Evolutionary conservation across 2,329 filamentous ascomycete species (phyloP).

Genomic region (Aspergillus sergii): DNA sequence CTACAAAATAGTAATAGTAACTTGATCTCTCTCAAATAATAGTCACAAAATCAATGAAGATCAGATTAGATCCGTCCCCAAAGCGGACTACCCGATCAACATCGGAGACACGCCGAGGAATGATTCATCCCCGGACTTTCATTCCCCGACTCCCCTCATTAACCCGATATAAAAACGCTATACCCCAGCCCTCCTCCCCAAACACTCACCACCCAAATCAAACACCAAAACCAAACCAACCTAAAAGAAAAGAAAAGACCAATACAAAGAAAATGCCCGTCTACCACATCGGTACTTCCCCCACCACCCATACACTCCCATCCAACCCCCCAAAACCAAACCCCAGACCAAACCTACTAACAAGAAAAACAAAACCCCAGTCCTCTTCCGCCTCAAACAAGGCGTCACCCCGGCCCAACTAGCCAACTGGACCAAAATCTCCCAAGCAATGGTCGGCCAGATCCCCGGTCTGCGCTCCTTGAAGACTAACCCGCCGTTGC

Average conservation of each 20-base stretch:
- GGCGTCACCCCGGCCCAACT: slow-evolving; percentile 38
- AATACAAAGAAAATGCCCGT: slow-evolving; percentile 34
- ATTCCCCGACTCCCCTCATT: background rate
- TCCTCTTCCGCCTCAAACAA: slow-evolving; percentile 48
- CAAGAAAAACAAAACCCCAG: slow-evolving; percentile 20
- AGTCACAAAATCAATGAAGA: background rate
- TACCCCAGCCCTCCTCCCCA: too few species aligned
- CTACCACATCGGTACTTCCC: slow-evolving; percentile 42
- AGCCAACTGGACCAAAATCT: slow-evolving; percentile 31
- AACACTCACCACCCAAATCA: background rate
- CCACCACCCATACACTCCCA: background rate
- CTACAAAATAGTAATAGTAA: background rate
- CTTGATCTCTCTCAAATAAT: background rate
- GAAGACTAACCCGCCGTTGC: slow-evolving; percentile 39
- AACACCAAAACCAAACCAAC: background rate
- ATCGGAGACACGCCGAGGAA: slow-evolving; percentile 8
- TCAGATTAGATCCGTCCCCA: background rate
- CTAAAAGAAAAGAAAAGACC: too few species aligned
- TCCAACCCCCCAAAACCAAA: background rate
- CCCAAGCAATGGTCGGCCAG: slow-evolving; percentile 44
- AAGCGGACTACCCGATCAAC: background rate
- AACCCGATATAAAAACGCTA: too few species aligned
- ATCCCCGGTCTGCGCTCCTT: slow-evolving; percentile 45
- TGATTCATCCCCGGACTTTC: background rate
- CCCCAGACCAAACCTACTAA: background rate